Conservation (phyloP, 164 flowering plant genomes). For the Nymphaea colorata region DNA sequence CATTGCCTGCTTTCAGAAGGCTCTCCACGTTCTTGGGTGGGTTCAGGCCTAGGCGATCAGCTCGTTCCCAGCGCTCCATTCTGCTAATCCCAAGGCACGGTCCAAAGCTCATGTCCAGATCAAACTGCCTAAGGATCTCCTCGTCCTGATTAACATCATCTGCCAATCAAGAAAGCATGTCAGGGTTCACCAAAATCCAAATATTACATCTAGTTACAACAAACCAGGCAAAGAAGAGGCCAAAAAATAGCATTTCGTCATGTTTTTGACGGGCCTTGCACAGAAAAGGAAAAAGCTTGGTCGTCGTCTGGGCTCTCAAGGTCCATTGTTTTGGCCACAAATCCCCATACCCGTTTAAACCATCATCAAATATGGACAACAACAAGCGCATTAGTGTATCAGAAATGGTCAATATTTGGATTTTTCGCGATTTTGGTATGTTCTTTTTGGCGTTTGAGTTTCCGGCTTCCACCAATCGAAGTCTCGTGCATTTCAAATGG, state of each 20-base stretch:
- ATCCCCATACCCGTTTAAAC: too few species aligned
- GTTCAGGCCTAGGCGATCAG: slow-evolving; percentile 45
- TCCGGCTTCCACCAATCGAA: too few species aligned
- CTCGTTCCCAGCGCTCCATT: slow-evolving; percentile 76
- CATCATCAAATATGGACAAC: too few species aligned
- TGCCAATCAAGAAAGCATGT: slow-evolving; percentile 2
- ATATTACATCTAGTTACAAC: not conserved
- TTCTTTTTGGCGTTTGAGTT: too few species aligned
- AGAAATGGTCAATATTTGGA: too few species aligned
- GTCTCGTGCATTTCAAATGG: too few species aligned
- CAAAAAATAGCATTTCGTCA: not conserved
- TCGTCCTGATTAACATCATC: slow-evolving; percentile 39
- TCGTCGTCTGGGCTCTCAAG: too few species aligned
- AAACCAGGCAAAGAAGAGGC: not conserved
- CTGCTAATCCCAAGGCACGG: slow-evolving; percentile 76
- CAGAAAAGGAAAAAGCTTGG: too few species aligned
- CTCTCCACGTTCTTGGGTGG: slow-evolving; percentile 51
- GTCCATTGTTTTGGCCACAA: too few species aligned
- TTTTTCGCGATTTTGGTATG: too few species aligned
- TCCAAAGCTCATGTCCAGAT: slow-evolving; percentile 78
- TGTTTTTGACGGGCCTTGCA: not conserved
- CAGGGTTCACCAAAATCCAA: not conserved
- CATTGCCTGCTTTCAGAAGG: slow-evolving; percentile 28
- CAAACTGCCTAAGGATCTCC: slow-evolving; percentile 65
- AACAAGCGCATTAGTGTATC: too few species aligned